A percentile compares a stretch with the other conserved stretches of the same genome.
Evolutionary conservation across 257 asterid species (phyloP).

Genomic region (Lycium ferocissimum): DNA sequence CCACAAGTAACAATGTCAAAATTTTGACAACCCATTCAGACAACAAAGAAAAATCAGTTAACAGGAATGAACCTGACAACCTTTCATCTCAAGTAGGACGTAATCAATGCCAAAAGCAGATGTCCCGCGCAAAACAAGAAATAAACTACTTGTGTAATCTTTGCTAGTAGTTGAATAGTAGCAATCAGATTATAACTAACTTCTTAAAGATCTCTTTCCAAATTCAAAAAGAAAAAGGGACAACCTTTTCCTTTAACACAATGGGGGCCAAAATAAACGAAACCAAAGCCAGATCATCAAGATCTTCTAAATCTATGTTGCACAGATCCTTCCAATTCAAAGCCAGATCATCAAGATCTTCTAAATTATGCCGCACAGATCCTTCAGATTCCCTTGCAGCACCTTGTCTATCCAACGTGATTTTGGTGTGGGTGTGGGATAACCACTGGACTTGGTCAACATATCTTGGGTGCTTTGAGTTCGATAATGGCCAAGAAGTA

Average conservation of each 20-base stretch:
- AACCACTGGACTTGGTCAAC: background rate
- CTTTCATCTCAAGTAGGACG: background rate
- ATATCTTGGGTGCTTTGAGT: background rate
- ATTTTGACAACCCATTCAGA: background rate
- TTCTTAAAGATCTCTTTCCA: slow-evolving; percentile 19
- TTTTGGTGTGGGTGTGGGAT: background rate
- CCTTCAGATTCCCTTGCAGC: background rate
- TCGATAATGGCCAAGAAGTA: background rate
- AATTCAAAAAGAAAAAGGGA: background rate
- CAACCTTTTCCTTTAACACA: background rate
- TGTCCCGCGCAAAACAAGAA: slow-evolving; percentile 8
- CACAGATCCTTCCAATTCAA: background rate
- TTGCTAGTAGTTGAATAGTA: background rate
- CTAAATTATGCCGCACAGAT: background rate
- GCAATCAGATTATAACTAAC: slow-evolving; percentile 20
- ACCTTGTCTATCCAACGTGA: too few relatives aligned
- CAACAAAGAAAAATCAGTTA: background rate
- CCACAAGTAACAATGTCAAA: background rate
- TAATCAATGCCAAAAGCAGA: background rate
- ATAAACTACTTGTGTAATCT: slow-evolving; percentile 1
- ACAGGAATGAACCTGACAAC: background rate
- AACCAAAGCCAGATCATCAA: background rate
- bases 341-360: slow-evolving; percentile 15
- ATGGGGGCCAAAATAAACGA: background rate
- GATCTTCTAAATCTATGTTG: background rate